phyloP scores from a whole-genome alignment of 1,284 basidiomycete genomes.

The Melampsora abietis-canadensis region DNA sequence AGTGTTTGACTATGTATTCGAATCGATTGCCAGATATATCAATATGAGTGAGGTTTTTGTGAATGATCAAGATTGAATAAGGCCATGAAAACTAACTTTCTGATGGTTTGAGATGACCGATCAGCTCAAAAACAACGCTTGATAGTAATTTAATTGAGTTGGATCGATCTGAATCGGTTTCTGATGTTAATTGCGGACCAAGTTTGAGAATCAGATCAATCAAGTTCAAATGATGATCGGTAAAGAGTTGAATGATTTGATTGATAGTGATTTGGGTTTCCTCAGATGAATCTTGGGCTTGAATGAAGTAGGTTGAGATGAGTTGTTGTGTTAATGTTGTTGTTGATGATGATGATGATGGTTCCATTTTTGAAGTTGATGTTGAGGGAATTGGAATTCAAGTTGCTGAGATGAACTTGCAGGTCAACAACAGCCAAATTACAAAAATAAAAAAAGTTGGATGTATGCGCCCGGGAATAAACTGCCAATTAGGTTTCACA shows the following conservation, averaged over 20 bases:
- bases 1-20: conserved; percentile 11
- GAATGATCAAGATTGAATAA: background rate
- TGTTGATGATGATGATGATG: too few relatives aligned
- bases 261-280: background rate
- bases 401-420: too few relatives aligned
- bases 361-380: too few relatives aligned
- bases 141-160: background rate
- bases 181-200: background rate
- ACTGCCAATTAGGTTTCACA: too few relatives aligned
- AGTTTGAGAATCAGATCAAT: background rate
- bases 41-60: background rate
- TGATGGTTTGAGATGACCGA: background rate
- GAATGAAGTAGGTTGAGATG: background rate
- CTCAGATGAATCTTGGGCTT: background rate
- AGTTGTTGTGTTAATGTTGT: background rate
- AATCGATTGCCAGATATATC: background rate
- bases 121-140: background rate
- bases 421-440: too few relatives aligned
- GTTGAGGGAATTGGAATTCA: too few relatives aligned
- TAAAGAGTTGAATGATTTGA: conserved; percentile 12
- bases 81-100: background rate
- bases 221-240: background rate
- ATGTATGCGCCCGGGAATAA: too few relatives aligned
- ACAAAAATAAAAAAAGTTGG: too few relatives aligned
- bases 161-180: background rate